These are phyloP conservation scores for Gillenia trifoliata DNA, from an alignment of 306 rosid genomes.

Conservation along the genomic window DNA sequence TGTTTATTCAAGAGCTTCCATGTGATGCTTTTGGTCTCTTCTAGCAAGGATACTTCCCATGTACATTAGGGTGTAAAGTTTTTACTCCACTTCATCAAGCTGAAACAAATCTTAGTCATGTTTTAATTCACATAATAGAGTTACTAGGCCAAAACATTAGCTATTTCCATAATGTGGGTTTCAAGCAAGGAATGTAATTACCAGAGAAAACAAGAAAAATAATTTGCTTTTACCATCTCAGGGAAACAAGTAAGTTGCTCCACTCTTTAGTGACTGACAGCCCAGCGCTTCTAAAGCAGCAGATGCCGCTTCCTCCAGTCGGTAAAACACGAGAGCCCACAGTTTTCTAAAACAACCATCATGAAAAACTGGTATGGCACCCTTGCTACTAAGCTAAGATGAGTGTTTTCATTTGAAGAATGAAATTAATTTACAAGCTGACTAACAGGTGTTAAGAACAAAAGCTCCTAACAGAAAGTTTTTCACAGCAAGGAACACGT, in stretches of 20 bases:
- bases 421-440: neutral
- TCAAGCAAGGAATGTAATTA: neutral
- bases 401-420: neutral
- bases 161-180: neutral
- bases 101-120: slow-evolving; percentile 31
- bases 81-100: slow-evolving; percentile 95
- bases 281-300: slow-evolving; percentile 78
- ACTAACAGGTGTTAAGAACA: neutral
- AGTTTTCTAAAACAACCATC: neutral
- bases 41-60: slow-evolving; percentile 95
- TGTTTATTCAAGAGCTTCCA: slow-evolving; percentile 73
- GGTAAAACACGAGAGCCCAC: slow-evolving; percentile 94
- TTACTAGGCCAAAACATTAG: neutral
- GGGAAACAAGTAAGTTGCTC: slow-evolving; percentile 83
- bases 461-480: neutral
- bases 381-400: neutral
- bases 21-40: slow-evolving; percentile 89
- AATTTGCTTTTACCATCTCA: slow-evolving; percentile 68
- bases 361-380: neutral
- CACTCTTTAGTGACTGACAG: slow-evolving; percentile 81
- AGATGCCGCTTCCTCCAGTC: slow-evolving; percentile 94
- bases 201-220: neutral
- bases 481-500: neutral
- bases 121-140: neutral
- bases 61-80: slow-evolving; percentile 83